A percentile compares a stretch with the other conserved stretches of the same genome.
These are phyloP conservation scores for Lipomyces orientalis DNA, from an alignment of 805 yeast genomes.

Conservation along the genomic window DNA sequence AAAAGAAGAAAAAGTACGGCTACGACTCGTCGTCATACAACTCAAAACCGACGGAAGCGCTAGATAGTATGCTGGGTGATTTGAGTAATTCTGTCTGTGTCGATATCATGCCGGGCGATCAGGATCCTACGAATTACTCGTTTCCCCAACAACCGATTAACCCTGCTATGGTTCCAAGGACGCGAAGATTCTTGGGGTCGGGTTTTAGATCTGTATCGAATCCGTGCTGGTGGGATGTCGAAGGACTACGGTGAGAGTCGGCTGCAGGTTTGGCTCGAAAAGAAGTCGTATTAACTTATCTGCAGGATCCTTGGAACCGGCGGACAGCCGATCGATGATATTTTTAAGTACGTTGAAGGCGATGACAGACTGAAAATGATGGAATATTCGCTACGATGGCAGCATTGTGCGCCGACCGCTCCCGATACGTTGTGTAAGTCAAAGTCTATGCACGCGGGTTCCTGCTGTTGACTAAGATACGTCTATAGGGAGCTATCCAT, in stretches of 20 bases:
- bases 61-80: slow-evolving; percentile 66
- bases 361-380: slow-evolving; percentile 58
- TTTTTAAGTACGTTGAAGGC: slow-evolving; percentile 65
- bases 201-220: slow-evolving; percentile 62
- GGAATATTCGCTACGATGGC: slow-evolving; percentile 78
- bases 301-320: slow-evolving; percentile 68
- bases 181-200: slow-evolving; percentile 51
- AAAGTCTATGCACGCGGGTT: not conserved
- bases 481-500: slow-evolving; percentile 73
- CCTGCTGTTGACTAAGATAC: not conserved
- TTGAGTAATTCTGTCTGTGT: slow-evolving; percentile 67
- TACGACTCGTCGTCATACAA: slow-evolving; percentile 30
- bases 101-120: slow-evolving; percentile 79
- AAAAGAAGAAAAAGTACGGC: slow-evolving; percentile 35
- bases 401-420: slow-evolving; percentile 88
- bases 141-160: slow-evolving; percentile 94
- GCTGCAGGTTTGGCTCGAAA: not conserved
- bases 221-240: slow-evolving; percentile 72
- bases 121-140: slow-evolving; percentile 83
- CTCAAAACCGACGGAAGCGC: slow-evolving; percentile 40
- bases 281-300: not conserved
- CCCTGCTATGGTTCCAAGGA: slow-evolving; percentile 64
- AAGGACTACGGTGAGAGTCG: slow-evolving; percentile 48
- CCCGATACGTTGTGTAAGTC: slow-evolving; percentile 82
- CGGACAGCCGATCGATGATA: slow-evolving; percentile 85